Evolutionary conservation across 305 asterid genomes (phyloP).

Genomic region (Rubia peregrina): DNA sequence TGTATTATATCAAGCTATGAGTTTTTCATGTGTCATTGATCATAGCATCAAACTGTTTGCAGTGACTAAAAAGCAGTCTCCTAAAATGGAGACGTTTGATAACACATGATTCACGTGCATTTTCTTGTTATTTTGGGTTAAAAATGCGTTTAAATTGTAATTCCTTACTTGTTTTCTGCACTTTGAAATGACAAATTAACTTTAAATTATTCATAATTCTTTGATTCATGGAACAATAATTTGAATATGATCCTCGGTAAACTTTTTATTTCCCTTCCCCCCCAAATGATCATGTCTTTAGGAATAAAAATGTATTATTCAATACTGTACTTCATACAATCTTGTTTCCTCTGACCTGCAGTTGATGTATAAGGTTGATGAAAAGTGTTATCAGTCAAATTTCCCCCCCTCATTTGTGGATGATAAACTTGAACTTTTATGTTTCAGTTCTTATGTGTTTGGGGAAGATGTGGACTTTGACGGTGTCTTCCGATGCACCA

Average conservation of each 20-base stretch:
- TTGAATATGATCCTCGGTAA: no score
- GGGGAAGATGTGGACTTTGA: no score
- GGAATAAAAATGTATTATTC: no score
- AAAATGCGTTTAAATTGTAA: not conserved
- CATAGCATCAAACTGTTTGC: not conserved
- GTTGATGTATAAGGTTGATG: no score
- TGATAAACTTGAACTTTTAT: no score
- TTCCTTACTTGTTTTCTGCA: not conserved
- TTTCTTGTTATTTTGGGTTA: not conserved
- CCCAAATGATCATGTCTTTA: no score
- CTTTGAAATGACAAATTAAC: not conserved
- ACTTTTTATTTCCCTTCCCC: no score
- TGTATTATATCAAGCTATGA: not conserved
- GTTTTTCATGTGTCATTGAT: not conserved
- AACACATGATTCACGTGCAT: not conserved
- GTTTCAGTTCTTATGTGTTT: no score
- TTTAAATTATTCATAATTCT: not conserved
- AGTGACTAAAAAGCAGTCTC: not conserved
- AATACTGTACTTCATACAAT: no score
- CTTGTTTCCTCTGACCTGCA: no score
- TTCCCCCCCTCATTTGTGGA: constrained; percentile 7
- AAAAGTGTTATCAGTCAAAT: not conserved
- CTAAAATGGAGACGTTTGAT: not conserved
- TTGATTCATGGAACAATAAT: no score
- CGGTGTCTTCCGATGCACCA: no score